Evolutionary conservation across 371 early-diverging fungal species (phyloP), one percentile per base, ranked within the genome.

Genomic region (Synchytrium microbalum): DNA sequence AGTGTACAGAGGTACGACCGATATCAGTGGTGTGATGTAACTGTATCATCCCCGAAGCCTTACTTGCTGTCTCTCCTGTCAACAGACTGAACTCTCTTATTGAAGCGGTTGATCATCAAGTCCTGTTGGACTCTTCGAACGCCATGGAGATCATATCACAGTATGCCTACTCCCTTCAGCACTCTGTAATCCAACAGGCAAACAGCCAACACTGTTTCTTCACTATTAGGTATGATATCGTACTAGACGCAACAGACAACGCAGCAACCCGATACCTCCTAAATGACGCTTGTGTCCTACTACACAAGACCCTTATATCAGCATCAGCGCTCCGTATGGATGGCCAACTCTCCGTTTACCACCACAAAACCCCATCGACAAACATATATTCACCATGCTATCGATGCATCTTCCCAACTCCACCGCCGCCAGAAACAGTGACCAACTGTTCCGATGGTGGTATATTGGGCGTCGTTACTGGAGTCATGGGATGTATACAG

Each of bases 201-300:
- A 5, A 38, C 10, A 38, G 46, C 19, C 46, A 38, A 38, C 5
- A 19, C 5, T 29, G 3, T 23, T 27, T 10, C 59, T 59, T 16
- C 10, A 32, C 59, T 19, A 3, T 32, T 55, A 55, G 56, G 28
- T 24, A 55, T 24, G 96, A 98, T 69, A 78, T 98, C n/a, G 84
- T 99, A 1, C 65, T 98, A 3, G 99, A 99, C 74, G 90, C 91
- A 26, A 89, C 95, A 0, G 99, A 99, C 76, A 98, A 95, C 73
- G 93, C 91, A n/a, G 88, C 92, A 0, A 93, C 96, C 0, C 87
- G 99, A 32, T 99, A 99, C 71, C 77, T 99, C 10, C 70, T 99
- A 26, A 98, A 91, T 74, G 99, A 99, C 73, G 90, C 90, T 3
- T 92, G 93, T 72, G 92, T 93, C 14, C 64, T 94, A 52, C 72